These are phyloP conservation scores for Trichoderma sp. DNA, from an alignment of 2,329 filamentous ascomycete genomes.

Conservation along the genomic window DNA sequence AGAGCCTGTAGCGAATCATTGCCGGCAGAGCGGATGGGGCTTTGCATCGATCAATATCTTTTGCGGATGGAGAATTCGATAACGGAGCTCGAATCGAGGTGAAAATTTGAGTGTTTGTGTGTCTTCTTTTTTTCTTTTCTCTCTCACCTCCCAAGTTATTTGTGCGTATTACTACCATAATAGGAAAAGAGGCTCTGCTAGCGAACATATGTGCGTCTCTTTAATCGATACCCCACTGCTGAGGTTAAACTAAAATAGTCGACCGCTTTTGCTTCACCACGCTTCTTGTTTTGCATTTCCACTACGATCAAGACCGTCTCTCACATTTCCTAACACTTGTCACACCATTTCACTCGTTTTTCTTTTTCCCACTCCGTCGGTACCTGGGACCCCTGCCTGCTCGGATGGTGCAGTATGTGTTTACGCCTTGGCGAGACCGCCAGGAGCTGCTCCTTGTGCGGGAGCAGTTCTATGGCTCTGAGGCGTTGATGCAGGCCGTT, in stretches of 20 bases:
- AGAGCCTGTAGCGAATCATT: neutral
- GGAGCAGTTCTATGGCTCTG: conserved; percentile 55
- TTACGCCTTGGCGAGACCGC: conserved; percentile 69
- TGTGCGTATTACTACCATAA: neutral
- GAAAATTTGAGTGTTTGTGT: neutral
- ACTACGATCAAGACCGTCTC: neutral
- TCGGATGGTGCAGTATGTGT: conserved; percentile 66
- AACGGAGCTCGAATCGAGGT: neutral
- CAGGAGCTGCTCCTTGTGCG: conserved; percentile 65
- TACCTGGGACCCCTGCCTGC: neutral
- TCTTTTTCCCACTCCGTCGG: neutral
- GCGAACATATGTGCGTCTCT: neutral
- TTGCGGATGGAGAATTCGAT: neutral
- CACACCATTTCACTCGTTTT: neutral
- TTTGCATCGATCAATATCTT: neutral
- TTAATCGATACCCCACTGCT: neutral
- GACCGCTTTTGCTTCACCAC: conserved; percentile 1
- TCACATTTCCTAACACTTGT: neutral
- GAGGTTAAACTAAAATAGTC: neutral
- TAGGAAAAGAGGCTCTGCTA: neutral
- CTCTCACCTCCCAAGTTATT: neutral
- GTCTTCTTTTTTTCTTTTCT: neutral
- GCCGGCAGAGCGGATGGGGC: neutral
- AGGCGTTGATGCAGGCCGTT: conserved; percentile 17
- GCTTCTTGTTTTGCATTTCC: neutral